phyloP scores from a whole-genome alignment of 2,329 filamentous ascomycete genomes.

The Rutstroemia sydowiana region DNA sequence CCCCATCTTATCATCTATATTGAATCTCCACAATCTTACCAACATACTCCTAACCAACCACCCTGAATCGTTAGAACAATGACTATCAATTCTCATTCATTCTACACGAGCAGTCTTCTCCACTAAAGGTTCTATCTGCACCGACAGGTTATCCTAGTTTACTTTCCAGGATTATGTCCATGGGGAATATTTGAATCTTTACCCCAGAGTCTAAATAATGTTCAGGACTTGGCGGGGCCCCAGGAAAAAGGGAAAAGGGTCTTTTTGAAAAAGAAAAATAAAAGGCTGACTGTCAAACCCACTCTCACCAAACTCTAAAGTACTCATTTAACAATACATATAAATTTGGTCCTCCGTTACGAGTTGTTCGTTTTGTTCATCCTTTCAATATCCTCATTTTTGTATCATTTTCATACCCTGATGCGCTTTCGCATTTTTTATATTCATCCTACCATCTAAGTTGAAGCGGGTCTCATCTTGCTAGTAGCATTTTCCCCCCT shows the following conservation, averaged over 20 bases:
- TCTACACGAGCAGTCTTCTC: not conserved
- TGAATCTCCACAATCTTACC: not conserved
- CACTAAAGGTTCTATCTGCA: not conserved
- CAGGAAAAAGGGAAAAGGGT: not conserved
- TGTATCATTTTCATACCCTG: not conserved
- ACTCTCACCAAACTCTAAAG: conserved; percentile 29
- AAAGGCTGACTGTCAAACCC: not conserved
- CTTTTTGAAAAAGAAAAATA: not conserved
- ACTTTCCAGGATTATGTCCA: not conserved
- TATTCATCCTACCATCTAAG: not conserved
- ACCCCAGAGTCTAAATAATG: conserved; percentile 2
- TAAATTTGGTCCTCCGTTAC: conserved; percentile 40
- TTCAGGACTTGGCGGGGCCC: not conserved
- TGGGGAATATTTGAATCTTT: not conserved
- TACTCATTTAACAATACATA: conserved; percentile 32
- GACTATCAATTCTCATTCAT: not conserved
- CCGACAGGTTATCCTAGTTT: not conserved
- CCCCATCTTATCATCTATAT: not conserved
- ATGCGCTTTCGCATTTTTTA: not conserved
- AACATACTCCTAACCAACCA: not conserved
- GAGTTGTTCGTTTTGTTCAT: conserved; percentile 41
- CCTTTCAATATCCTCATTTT: not conserved
- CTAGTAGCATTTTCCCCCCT: not conserved
- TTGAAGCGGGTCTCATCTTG: conserved; percentile 1
- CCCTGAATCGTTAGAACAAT: not conserved